Conservation (phyloP, 140 eudicot genomes). For the Oenanthe javanica region DNA sequence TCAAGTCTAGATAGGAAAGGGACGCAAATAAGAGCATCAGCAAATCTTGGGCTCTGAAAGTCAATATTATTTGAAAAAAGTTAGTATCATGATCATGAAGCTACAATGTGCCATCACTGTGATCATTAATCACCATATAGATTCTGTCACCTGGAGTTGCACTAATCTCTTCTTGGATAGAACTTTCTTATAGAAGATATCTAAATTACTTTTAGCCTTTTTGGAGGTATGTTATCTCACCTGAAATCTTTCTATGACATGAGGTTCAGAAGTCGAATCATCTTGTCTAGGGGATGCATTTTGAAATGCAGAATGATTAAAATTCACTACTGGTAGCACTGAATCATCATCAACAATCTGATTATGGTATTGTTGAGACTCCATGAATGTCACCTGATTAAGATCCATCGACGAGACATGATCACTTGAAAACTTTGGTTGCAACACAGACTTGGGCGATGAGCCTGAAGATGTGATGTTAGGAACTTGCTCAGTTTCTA, state of each 20-base stretch:
- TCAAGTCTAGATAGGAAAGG: slow-evolving; percentile 1
- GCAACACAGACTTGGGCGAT: slow-evolving; percentile 53
- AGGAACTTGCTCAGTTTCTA: slow-evolving; percentile 18
- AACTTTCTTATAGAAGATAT: neutral
- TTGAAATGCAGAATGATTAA: neutral
- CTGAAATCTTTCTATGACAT: slow-evolving; percentile 7
- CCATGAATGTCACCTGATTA: slow-evolving; percentile 14
- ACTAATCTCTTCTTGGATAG: neutral
- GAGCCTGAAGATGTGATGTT: slow-evolving; percentile 16
- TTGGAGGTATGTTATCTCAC: neutral
- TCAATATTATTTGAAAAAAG: neutral
- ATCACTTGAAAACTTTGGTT: slow-evolving; percentile 27
- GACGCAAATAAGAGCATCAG: neutral
- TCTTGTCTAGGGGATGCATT: neutral
- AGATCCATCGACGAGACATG: slow-evolving; percentile 22
- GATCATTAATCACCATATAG: neutral
- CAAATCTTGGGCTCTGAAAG: slow-evolving; percentile 11
- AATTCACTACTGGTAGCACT: neutral
- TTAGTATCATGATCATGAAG: neutral
- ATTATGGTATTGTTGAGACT: slow-evolving; percentile 14
- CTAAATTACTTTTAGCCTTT: neutral
- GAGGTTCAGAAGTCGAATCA: neutral
- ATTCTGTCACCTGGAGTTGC: neutral
- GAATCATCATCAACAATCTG: slow-evolving; percentile 8
- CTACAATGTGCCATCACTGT: neutral